These are phyloP conservation scores for Phytomonas sp. DNA, from an alignment of 208 protist species.

Conservation along the genomic window DNA sequence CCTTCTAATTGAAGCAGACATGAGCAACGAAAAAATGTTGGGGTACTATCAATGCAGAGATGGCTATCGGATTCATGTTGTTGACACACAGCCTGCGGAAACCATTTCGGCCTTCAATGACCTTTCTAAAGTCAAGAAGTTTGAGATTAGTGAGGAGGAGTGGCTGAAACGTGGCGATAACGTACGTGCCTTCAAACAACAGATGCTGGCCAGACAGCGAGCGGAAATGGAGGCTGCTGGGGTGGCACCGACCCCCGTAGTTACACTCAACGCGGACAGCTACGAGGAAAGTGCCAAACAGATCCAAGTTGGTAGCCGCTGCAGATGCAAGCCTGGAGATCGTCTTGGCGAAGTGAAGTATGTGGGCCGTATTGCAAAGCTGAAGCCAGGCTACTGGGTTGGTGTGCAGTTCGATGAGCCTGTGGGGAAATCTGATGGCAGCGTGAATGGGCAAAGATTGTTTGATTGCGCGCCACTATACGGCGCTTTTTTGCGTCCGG, in stretches of 20 bases:
- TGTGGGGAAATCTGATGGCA: slow-evolving; percentile 91
- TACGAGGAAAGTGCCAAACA: slow-evolving; percentile 59
- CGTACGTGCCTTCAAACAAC: slow-evolving; percentile 67
- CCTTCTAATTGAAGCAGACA: slow-evolving; percentile 40
- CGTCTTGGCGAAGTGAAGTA: slow-evolving; percentile 81
- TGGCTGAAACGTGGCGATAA: slow-evolving; percentile 84
- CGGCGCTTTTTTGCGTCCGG: slow-evolving; percentile 82
- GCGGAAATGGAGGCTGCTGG: slow-evolving; percentile 59
- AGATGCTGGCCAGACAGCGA: slow-evolving; percentile 60
- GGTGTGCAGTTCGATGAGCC: slow-evolving; percentile 93
- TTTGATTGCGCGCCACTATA: slow-evolving; percentile 82
- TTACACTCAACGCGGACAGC: slow-evolving; percentile 44
- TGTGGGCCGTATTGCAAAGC: slow-evolving; percentile 68
- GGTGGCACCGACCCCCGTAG: slow-evolving; percentile 19
- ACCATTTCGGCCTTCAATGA: slow-evolving; percentile 71
- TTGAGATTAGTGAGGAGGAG: slow-evolving; percentile 84
- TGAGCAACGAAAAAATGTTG: slow-evolving; percentile 69
- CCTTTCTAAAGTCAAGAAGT: slow-evolving; percentile 88
- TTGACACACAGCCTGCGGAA: slow-evolving; percentile 76
- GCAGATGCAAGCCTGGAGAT: slow-evolving; percentile 69
- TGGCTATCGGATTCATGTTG: slow-evolving; percentile 80
- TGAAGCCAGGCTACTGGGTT: slow-evolving; percentile 88
- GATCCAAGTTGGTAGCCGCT: slow-evolving; percentile 83
- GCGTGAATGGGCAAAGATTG: slow-evolving; percentile 81
- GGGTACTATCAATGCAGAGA: slow-evolving; percentile 82